phyloP scores from a whole-genome alignment of 2,329 filamentous ascomycete species.

The Aureobasidium sp. region DNA sequence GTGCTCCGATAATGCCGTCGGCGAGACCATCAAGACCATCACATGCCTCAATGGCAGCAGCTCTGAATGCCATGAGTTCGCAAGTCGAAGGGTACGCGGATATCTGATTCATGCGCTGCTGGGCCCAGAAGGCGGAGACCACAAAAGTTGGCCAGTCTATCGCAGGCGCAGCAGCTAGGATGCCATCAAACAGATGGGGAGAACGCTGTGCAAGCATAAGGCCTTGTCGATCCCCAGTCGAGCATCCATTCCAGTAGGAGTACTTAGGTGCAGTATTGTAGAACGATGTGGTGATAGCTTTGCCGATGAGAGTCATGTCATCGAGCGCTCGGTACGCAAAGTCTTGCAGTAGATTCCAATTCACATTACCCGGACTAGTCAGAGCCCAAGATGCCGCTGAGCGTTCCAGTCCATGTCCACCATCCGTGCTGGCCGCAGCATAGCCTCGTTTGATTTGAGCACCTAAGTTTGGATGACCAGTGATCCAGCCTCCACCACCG shows the following conservation, averaged over 20 bases:
- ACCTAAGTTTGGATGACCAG: slow-evolving; percentile 13
- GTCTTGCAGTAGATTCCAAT: slow-evolving; percentile 25
- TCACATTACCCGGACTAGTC: slow-evolving; percentile 24
- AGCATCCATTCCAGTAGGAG: slow-evolving; percentile 32
- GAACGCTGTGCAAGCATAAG: slow-evolving; percentile 30
- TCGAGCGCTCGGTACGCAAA: slow-evolving; percentile 26
- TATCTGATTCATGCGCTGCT: slow-evolving; percentile 16
- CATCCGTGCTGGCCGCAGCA: slow-evolving; percentile 22
- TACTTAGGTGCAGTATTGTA: slow-evolving; percentile 26
- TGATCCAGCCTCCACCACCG: slow-evolving; percentile 31
- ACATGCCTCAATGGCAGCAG: slow-evolving; percentile 27
- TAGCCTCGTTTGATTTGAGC: slow-evolving; percentile 19
- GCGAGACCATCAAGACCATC: slow-evolving; percentile 29
- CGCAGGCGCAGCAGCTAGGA: slow-evolving; percentile 31
- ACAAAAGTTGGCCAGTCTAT: slow-evolving; percentile 28
- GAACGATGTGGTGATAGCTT: slow-evolving; percentile 21
- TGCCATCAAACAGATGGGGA: slow-evolving; percentile 31
- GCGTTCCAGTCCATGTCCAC: slow-evolving; percentile 14
- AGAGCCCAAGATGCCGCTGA: slow-evolving; percentile 17
- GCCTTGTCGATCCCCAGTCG: slow-evolving; percentile 30
- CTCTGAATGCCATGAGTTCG: slow-evolving; percentile 28
- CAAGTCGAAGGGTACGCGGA: slow-evolving; percentile 19
- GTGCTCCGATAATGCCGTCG: slow-evolving; percentile 26
- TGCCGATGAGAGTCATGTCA: slow-evolving; percentile 28
- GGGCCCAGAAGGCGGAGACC: slow-evolving; percentile 18